Base-by-base conservation (phyloP, 176 grass and related monocot species). In the Oryza brachyantha region DNA sequence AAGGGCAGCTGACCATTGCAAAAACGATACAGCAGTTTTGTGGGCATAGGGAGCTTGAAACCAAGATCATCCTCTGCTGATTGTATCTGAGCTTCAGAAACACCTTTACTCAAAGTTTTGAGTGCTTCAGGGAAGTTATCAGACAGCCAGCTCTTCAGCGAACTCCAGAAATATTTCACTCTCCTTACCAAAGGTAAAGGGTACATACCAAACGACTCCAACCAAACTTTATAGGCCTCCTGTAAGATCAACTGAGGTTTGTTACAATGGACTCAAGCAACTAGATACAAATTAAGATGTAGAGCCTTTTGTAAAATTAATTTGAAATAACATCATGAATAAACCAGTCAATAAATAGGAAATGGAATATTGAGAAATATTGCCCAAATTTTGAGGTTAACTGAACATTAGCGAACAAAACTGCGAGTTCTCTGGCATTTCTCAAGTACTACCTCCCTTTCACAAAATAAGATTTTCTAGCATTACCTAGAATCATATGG, bases 1-100 rank as follows among this genome's bases (percentile, higher is more conserved):
- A 83, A 68, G 45, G 92, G 91, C 34, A 86, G 73, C 60, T 99
- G 96, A 77, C 92, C 96, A 76, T 99, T 94, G 80, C 96, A 99
- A 69, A 95, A 82, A 39, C 92, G 92, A 86, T 95, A 99, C 46
- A 99, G 38, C 38, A 99, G 29, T 76, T 86, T 99, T 58, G 90
- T 99, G 13, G 96, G 84, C 68, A 92, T 55, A 66, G 96, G 96
- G 57, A 95, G 74, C 59, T 87, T 86, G 42, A 93, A 84, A 66
- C 96, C 96, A 75, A 95, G 85, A 35, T 66, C 66, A 68, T 88
- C 70, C 82, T 99, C 96, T 28, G 81, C 79, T 5, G 22, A 71
- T 38, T 81, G 84, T 70, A 99, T 76, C 74, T 99, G 83, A 87
- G 71, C 68, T 88, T 99, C 90, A 16, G 90, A 91, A 78, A 83